Evolutionary conservation across 352 stramenopile genomes (phyloP).

Genomic region (Phytophthora sp.): DNA sequence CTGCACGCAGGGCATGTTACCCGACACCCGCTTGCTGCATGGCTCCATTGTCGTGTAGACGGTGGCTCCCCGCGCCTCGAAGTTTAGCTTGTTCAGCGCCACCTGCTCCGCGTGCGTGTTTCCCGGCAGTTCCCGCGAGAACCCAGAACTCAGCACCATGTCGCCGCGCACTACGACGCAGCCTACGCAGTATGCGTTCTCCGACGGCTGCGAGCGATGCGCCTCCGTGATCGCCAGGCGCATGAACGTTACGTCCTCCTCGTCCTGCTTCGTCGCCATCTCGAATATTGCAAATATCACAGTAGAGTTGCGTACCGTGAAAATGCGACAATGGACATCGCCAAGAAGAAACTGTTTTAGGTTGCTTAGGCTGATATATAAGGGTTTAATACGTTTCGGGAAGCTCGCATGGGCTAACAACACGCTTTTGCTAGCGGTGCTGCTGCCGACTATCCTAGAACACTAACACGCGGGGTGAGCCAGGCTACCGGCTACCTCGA

Average conservation of each 20-base stretch:
- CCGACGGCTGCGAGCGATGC: conserved; percentile 71
- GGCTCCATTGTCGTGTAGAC: conserved; percentile 93
- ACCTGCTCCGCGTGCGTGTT: conserved; percentile 92
- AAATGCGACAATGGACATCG: background rate
- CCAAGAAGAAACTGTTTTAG: background rate
- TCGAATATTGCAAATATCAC: conserved; percentile 7
- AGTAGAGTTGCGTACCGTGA: conserved; percentile 4
- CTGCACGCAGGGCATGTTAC: conserved; percentile 83
- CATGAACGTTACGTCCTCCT: conserved; percentile 67
- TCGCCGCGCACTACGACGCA: conserved; percentile 76
- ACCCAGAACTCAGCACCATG: conserved; percentile 70
- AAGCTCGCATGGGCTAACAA: background rate
- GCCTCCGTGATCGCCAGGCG: conserved; percentile 80
- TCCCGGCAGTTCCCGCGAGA: conserved; percentile 84
- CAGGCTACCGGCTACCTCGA: too few species aligned
- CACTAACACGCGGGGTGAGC: too few species aligned
- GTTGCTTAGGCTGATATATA: too few species aligned
- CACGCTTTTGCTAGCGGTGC: background rate
- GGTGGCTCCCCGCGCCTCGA: conserved; percentile 64
- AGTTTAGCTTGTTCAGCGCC: conserved; percentile 81
- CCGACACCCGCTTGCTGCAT: conserved; percentile 86
- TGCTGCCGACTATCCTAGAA: conserved; percentile 13
- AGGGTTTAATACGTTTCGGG: conserved; percentile 16
- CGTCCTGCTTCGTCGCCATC: conserved; percentile 14
- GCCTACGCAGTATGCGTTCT: conserved; percentile 84